Evolutionary conservation across 129 eudicot genomes (phyloP), one percentile per base, ranked within the genome.

Genomic region (Pulicaria dysenterica): DNA sequence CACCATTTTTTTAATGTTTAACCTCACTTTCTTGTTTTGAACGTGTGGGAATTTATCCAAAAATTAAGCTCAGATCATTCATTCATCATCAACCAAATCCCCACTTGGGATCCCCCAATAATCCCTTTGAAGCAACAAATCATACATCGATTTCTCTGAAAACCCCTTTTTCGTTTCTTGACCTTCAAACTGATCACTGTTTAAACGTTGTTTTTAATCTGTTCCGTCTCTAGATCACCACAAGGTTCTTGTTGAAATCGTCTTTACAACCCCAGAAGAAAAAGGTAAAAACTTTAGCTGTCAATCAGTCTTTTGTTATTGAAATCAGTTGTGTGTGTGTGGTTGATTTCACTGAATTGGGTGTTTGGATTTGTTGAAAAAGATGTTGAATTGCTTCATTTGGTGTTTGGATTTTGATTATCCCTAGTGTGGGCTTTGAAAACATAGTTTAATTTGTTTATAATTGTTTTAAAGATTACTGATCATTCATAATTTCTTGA

Each of bases 211-310:
- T 12, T 49, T 53, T 58, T 6, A 24, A 37, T 64, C 14, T 1
- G 45, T 55, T 65, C 3, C 36, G 31, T 7, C 59, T 59, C 43
- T 39, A 40, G 45, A 59, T 49, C 67, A 14, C 40, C 11, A 2
- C 47, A 65, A 75, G 66, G 43, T 24, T 57, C 36, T 40, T 76
- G 74, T n/a, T 76, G 53, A 67, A 11, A 63, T 76, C 60, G 4
- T 38, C 54, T 50, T 48, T 45, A 68, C 56, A 69, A 50, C 4
- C 81, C 48, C 69, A 60, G 58, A 77, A 51, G 36, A 11, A 49
- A 42, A 70, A 70, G 73, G 82, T 62, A 41, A 16, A 70, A 16
- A 3, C 50, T 37, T 73, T 57, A 36, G 3, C 63, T 24, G 0
- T 34, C 14, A 49, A 49, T 49, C 11, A 12, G 5, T 56, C 12